Evolutionary conservation across 768 basidiomycete species (phyloP), one percentile per base, ranked within the genome.

Genomic region (Scleroderma bovista): DNA sequence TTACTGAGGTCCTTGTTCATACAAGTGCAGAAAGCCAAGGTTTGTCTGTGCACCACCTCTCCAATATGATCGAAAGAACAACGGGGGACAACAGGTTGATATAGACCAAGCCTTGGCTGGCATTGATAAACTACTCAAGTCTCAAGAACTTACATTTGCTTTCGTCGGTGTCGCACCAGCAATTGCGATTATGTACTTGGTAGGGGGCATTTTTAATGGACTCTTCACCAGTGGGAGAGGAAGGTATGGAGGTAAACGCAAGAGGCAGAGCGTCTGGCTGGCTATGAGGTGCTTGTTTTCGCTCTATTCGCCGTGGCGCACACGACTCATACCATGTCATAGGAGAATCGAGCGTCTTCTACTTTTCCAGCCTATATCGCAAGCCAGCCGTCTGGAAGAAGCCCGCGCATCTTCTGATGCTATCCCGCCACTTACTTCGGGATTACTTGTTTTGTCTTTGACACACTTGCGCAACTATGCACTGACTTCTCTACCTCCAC

Each of bases 101-200:
- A 82, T 96, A 47, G 89, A 94, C 54, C 83, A 94, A 66, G 86
- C 93, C 0, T 73, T 97, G 37, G 74, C 83, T 9, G 94, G 94
- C 6, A 93, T 98, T 56, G 95, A 97, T 67, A 92, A 87, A 61
- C 73, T 98, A 48, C 82, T 98, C 55, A 91, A 86, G 57, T 94
- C 91, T 1, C 93, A 96, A 68, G 91, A 95, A 62, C 74, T 96
- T 39, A 96, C 93, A 1, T 99, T 99, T 59, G 95, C 89, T 6
- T 97, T 97, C 60, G 93, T 97, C 52, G 94, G 94, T 56, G 86
- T 98, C 15, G 93, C 95, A 0, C 95, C 95, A 9, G 85, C 88
- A 0, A 69, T 97, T 44, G 79, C 85, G 4, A 71, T 98, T 31
- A 78, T 93, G 3, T 94, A 93, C 57, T 72, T 84, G 1, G 51